Evolutionary conservation across 1,284 basidiomycete genomes (phyloP).

Genomic region (Irpex sp.): DNA sequence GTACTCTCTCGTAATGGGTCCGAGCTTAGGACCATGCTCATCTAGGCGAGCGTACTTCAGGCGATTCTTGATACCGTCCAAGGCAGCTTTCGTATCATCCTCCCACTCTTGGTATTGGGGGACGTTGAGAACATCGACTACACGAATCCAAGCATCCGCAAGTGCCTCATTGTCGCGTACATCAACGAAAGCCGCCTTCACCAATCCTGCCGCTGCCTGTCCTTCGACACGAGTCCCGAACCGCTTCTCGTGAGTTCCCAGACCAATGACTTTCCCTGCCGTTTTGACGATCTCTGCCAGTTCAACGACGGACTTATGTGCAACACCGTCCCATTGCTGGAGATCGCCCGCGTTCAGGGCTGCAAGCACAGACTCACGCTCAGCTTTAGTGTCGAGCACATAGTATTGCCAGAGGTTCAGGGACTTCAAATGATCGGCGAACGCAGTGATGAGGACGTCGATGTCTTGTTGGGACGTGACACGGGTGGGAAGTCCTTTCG

Average conservation of each 20-base stretch:
- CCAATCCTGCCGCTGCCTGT: slow-evolving; percentile 57
- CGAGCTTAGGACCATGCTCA: slow-evolving; percentile 77
- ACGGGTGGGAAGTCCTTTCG: slow-evolving; percentile 66
- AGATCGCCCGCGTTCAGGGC: slow-evolving; percentile 42
- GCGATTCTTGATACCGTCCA: slow-evolving; percentile 72
- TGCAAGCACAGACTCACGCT: slow-evolving; percentile 48
- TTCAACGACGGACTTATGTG: slow-evolving; percentile 57
- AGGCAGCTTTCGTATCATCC: slow-evolving; percentile 70
- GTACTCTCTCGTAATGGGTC: slow-evolving; percentile 72
- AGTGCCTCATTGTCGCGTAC: slow-evolving; percentile 48
- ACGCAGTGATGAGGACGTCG: slow-evolving; percentile 55
- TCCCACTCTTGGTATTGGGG: slow-evolving; percentile 83
- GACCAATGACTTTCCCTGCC: slow-evolving; percentile 50
- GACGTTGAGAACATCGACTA: slow-evolving; percentile 85
- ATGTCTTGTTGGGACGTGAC: slow-evolving; percentile 68
- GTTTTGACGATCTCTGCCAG: slow-evolving; percentile 60
- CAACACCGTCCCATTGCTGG: slow-evolving; percentile 53
- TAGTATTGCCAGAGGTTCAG: slow-evolving; percentile 91
- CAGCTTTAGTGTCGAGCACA: slow-evolving; percentile 66
- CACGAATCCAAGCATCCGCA: slow-evolving; percentile 64
- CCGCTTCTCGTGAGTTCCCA: slow-evolving; percentile 57
- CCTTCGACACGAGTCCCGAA: slow-evolving; percentile 64
- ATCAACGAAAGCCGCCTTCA: slow-evolving; percentile 63
- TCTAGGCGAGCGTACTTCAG: slow-evolving; percentile 80
- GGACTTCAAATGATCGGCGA: slow-evolving; percentile 55